phyloP scores from a whole-genome alignment of 305 asterid genomes.

The Fraxinus dipetala region DNA sequence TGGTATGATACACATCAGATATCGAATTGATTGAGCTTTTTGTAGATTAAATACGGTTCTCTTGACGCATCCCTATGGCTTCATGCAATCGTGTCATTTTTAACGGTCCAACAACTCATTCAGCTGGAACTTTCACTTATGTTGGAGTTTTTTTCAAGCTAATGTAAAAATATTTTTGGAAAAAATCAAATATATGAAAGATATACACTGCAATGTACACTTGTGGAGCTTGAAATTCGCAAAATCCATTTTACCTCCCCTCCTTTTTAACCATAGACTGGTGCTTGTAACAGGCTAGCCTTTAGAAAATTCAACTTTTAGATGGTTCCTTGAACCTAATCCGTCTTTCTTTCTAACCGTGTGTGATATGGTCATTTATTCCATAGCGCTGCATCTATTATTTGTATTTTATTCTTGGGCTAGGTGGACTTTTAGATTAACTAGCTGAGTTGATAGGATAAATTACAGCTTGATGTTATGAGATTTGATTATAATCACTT shows the following conservation, averaged over 20 bases:
- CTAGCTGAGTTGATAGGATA: not conserved
- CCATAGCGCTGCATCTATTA: not conserved
- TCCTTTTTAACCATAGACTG: not conserved
- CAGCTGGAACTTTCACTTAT: not conserved
- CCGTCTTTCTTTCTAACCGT: not conserved
- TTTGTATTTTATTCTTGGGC: not conserved
- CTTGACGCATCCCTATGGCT: not conserved
- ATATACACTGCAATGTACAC: not conserved
- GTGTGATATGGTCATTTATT: not conserved
- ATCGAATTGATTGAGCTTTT: not conserved
- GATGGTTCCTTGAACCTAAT: not conserved
- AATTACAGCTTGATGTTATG: not conserved
- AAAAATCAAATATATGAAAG: not conserved
- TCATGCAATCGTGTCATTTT: not conserved
- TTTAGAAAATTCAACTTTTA: not conserved
- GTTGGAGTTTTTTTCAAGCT: not conserved
- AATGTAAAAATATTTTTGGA: not conserved
- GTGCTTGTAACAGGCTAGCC: not conserved
- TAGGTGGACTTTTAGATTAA: not conserved
- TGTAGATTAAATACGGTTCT: not conserved
- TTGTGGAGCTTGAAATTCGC: not conserved
- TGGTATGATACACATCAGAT: slow-evolving; percentile 40
- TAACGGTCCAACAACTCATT: not conserved
- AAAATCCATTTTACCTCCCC: not conserved
- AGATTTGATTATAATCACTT: not conserved